phyloP scores from a whole-genome alignment of 1,139 yeast species.

The Geotrichum reessii region DNA sequence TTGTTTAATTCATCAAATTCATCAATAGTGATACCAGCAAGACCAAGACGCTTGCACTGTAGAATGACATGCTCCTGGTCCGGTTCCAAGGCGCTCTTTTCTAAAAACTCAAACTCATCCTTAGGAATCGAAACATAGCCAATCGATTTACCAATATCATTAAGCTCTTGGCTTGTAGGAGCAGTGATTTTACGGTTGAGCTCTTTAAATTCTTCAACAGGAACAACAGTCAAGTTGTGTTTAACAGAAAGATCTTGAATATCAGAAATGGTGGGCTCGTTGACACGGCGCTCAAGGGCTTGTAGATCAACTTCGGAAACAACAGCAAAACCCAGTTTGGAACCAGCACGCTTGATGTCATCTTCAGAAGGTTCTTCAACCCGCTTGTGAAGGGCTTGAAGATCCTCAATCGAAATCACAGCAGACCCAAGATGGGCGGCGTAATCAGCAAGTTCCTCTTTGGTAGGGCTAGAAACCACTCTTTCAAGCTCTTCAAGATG shows the following conservation, averaged over 20 bases:
- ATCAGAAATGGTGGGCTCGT: conserved; percentile 13
- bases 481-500: conserved; percentile 13
- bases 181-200: conserved; percentile 23
- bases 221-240: conserved; percentile 37
- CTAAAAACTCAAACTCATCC: conserved; percentile 34
- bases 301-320: conserved; percentile 31
- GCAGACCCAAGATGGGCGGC: conserved; percentile 44
- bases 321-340: conserved; percentile 39
- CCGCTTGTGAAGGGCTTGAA: conserved; percentile 14
- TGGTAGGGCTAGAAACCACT: conserved; percentile 23
- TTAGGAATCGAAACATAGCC: conserved; percentile 39
- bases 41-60: conserved; percentile 32
- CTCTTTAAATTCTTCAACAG: conserved; percentile 25
- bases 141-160: conserved; percentile 35
- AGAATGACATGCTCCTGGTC: conserved; percentile 25
- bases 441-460: conserved; percentile 42
- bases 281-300: conserved; percentile 23
- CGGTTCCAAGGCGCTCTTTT: conserved; percentile 29
- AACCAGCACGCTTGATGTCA: conserved; percentile 7
- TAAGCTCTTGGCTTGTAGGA: conserved; percentile 33
- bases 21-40: conserved; percentile 24
- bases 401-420: conserved; percentile 42
- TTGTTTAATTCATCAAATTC: conserved; percentile 26
- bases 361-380: conserved; percentile 17
- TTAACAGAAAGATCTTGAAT: conserved; percentile 10